Evolutionary conservation across 23 red algal genomes (phyloP).

Genomic region (Cyanidioschyzon merolae): DNA sequence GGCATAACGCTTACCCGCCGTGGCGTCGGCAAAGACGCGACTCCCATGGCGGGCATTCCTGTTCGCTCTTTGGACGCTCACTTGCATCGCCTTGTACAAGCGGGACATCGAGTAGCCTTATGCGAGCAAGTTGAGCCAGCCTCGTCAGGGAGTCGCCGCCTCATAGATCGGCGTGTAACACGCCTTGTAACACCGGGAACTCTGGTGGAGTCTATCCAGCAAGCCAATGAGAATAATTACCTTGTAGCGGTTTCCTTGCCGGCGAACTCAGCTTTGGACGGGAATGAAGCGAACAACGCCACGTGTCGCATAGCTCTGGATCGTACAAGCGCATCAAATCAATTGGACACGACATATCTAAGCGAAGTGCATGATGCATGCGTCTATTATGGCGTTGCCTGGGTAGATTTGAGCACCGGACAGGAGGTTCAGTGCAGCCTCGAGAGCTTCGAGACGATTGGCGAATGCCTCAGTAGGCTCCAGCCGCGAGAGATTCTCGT

Average conservation of each 20-base stretch:
- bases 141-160: neutral
- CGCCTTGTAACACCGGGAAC: conserved; percentile 27
- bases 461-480: conserved; percentile 17
- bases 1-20: conserved; percentile 20
- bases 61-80: conserved; percentile 21
- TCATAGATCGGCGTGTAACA: conserved; percentile 3
- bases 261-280: neutral
- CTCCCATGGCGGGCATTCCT: conserved; percentile 30
- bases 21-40: conserved; percentile 13
- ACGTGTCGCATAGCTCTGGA: neutral
- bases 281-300: neutral
- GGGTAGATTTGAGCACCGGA: conserved; percentile 26
- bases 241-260: conserved; percentile 6
- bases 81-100: conserved; percentile 20
- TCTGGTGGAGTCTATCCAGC: neutral
- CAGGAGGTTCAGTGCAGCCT: conserved; percentile 11
- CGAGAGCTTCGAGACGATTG: conserved; percentile 8
- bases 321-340: neutral
- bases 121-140: conserved; percentile 23
- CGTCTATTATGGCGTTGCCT: conserved; percentile 13
- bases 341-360: neutral
- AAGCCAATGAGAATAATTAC: conserved; percentile 16
- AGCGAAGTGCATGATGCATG: neutral
- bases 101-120: conserved; percentile 19
- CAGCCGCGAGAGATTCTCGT: conserved; percentile 21